A percentile compares a stretch with the other conserved stretches of the same genome.
These are phyloP conservation scores for Populus euphratica DNA, from an alignment of 345 rosid genomes.

Conservation along the genomic window DNA sequence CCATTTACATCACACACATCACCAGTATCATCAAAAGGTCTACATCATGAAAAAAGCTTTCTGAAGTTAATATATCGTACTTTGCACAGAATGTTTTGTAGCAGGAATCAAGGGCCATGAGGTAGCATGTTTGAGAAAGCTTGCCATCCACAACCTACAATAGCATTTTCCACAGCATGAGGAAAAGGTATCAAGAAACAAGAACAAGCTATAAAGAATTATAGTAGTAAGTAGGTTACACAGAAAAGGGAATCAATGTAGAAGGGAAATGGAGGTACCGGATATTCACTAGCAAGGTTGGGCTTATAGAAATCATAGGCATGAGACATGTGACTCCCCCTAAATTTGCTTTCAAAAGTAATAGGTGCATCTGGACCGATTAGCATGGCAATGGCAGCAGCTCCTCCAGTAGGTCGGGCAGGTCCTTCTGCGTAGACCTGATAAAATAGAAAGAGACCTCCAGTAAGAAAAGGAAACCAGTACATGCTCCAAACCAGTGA, in stretches of 20 bases:
- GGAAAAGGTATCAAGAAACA: background rate
- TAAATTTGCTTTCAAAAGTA: conserved; percentile 83
- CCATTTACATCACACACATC: conserved; percentile 1
- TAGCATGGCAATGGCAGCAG: conserved; percentile 91
- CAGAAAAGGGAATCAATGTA: background rate
- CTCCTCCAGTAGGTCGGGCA: conserved; percentile 99
- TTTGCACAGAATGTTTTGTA: conserved; percentile 77
- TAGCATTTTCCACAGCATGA: conserved; percentile 3
- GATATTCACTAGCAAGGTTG: conserved; percentile 98
- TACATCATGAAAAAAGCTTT: background rate
- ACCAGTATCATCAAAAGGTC: conserved; percentile 1
- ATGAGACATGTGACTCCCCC: conserved; percentile 98
- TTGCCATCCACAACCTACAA: conserved; percentile 98
- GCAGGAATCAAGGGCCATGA: conserved; percentile 94
- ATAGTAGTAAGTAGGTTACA: background rate
- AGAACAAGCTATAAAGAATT: background rate
- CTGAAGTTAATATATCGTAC: conserved; percentile 36
- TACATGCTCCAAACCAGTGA: background rate
- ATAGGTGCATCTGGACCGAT: conserved; percentile 96
- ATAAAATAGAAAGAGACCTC: conserved; percentile 18
- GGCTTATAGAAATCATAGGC: conserved; percentile 99
- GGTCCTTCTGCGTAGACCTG: conserved; percentile 99
- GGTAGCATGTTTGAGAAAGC: conserved; percentile 98
- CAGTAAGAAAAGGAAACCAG: conserved; percentile 2
- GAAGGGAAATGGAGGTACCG: conserved; percentile 44